These are phyloP conservation scores for Agrostemma githago DNA, from an alignment of 148 eudicot genomes.

Conservation along the genomic window DNA sequence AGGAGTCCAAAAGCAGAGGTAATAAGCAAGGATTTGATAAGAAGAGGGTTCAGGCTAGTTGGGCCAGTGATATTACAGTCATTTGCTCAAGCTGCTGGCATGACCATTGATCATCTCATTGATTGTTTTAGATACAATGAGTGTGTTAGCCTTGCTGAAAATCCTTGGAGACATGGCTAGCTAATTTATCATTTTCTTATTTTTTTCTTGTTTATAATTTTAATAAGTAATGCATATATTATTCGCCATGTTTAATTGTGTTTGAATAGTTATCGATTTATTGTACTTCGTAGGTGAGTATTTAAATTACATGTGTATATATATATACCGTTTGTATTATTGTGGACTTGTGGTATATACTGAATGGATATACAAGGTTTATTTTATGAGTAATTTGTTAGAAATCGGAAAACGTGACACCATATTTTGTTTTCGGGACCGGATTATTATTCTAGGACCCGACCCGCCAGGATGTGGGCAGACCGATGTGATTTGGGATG, in stretches of 20 bases:
- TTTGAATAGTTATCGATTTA: no score
- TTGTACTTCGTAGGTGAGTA: no score
- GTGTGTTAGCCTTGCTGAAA: slow-evolving; percentile 83
- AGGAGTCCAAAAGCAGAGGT: slow-evolving; percentile 81
- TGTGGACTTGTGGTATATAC: background rate
- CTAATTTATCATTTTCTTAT: background rate
- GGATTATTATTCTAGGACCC: no score
- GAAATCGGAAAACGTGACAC: background rate
- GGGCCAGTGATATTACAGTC: slow-evolving; percentile 92
- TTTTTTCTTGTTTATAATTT: background rate
- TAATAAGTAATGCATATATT: no score
- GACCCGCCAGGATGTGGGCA: no score
- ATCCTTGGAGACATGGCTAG: slow-evolving; percentile 87
- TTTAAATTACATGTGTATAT: no score
- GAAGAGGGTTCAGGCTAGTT: slow-evolving; percentile 75
- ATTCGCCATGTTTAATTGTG: no score
- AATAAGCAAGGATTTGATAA: slow-evolving; percentile 75
- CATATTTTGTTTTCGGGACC: background rate
- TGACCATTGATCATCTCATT: slow-evolving; percentile 89
- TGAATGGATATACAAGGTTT: background rate
- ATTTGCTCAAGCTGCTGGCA: slow-evolving; percentile 95
- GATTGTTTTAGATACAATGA: slow-evolving; percentile 81
- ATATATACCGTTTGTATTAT: background rate
- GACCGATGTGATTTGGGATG: no score
- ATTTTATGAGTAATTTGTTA: no score